Evolutionary conservation across 768 basidiomycete species (phyloP), one percentile per base, ranked within the genome.

Genomic region (Pulveroboletus sp.): DNA sequence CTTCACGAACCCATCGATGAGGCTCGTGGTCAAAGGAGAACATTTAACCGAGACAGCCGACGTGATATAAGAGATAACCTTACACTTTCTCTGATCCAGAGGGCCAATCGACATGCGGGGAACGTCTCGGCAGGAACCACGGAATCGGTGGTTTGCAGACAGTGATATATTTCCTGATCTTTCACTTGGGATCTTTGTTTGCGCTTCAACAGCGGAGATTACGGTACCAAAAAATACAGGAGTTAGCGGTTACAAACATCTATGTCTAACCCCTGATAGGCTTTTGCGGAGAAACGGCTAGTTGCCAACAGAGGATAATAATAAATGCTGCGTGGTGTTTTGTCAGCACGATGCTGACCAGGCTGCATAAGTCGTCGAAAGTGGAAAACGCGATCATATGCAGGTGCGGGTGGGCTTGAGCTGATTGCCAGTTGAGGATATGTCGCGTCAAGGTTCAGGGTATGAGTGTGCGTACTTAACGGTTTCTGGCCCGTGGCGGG

Each of bases 181-280:
- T 43, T 43, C 34, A 36, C 47, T 45, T 52, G 53, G 41, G 50
- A 60, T 54, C 52, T 57, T 53, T 49, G 26, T 51, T 27, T 55
- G 50, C 50, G 48, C 50, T 51, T 56, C 23, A 44, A 51, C 46
- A 45, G 58, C 67, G 67, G 67, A 69, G 67, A 68, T 68, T 68
- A 63, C 67, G 67, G 67, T 60, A 64, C 54, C 62, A 24, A 53
- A 51, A 46, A 49, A 52, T 36, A 43, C 53, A 56, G 63, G 65
- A 50, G 59, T 64, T 65, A 63, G 53, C 68, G 63, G 58, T 52
- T 24, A 50, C 39, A 30, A 31, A 26, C 31, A 14, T 45, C 42
- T 58, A 55, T 55, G 52, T 49, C 61, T 61, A 47, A 54, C 55
- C 51, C n/a, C 43, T 67, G 67, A 68, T 68, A 68, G 67, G 67